phyloP scores from a whole-genome alignment of 169 alveolate genomes.

The Babesia bovis region DNA sequence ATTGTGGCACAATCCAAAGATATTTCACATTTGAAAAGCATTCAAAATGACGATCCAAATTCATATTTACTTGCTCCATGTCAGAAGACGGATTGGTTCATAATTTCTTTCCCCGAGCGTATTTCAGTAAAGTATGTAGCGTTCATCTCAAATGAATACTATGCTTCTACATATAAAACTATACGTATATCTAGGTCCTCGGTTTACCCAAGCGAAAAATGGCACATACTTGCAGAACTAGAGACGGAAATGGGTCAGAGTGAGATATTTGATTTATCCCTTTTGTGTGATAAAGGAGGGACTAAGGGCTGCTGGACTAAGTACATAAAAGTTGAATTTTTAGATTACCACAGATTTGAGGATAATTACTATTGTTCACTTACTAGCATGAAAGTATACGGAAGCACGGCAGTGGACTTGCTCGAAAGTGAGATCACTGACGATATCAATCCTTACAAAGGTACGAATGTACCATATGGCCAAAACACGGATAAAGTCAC shows the following conservation, averaged over 20 bases:
- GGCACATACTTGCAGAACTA: slow-evolving; percentile 76
- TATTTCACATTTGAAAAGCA: slow-evolving; percentile 60
- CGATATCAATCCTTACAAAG: slow-evolving; percentile 4
- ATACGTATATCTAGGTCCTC: slow-evolving; percentile 73
- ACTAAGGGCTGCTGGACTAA: slow-evolving; percentile 75
- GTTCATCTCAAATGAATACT: slow-evolving; percentile 75
- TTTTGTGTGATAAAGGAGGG: slow-evolving; percentile 69
- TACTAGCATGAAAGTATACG: slow-evolving; percentile 80
- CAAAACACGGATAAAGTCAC: not conserved
- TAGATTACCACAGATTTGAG: slow-evolving; percentile 77
- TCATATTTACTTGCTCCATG: slow-evolving; percentile 84
- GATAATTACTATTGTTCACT: slow-evolving; percentile 82
- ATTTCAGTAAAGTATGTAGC: slow-evolving; percentile 78
- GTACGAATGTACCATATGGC: not conserved
- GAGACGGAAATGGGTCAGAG: slow-evolving; percentile 73
- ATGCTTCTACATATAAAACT: slow-evolving; percentile 77
- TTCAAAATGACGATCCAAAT: slow-evolving; percentile 72
- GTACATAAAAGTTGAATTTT: slow-evolving; percentile 74
- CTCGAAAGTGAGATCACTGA: slow-evolving; percentile 62
- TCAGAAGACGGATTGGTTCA: slow-evolving; percentile 75
- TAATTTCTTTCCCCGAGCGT: slow-evolving; percentile 79
- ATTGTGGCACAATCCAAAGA: slow-evolving; percentile 76
- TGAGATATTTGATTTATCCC: slow-evolving; percentile 77
- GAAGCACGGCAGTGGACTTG: slow-evolving; percentile 81
- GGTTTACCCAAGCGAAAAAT: slow-evolving; percentile 78